Evolutionary conservation across 352 stramenopile genomes (phyloP), one percentile per base, ranked within the genome.

Genomic region (Phytopythium sindhum): DNA sequence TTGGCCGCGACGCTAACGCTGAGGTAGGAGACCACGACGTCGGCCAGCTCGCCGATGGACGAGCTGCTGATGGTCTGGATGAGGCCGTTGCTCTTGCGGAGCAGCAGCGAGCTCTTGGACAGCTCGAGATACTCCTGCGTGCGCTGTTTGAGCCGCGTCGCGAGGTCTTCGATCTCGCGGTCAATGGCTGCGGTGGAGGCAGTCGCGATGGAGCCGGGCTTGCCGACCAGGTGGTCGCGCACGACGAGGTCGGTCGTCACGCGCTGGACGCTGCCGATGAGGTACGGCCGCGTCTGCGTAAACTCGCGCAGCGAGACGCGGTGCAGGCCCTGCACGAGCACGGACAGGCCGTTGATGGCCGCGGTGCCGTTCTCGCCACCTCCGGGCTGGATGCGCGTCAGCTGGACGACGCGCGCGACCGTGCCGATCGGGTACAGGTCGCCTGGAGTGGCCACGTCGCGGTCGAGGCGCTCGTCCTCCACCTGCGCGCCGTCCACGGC

Each of bases 21-120:
- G 31, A 91, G 50, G 35, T 89, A 89, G 29, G 80, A 88, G n/a
- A 86, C 80, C 12, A 90, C 77, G 45, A 90, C 77, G 39, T 91
- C 83, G 0, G 83, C 81, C 19, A 91, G 74, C 41, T 90, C 77
- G 31, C 79, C 80, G 0, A 84, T 69, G 3, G 83, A 88, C 11
- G 75, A 80, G 44, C 79, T 81, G 59, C 77, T 75, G 61, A 90
- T 89, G 10, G 80, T 80, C 31, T 84, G 80, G 68, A 90, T 81
- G 15, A 89, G 63, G 15, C 72, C 79, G 39, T 82, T 77, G 37
- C 78, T 89, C 69, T 84, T 78, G 23, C 75, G 69, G 26, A 89
- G 57, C 35, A 88, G 33, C 10, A 77, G 72, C 37, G 80, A 80
- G 56, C 79, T 89, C 65, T 88, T 88, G 24, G 79, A 73, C 45